These are phyloP conservation scores for Teratosphaeria pseudoeucalypti DNA, from an alignment of 2,329 filamentous ascomycete genomes.

Conservation along the genomic window DNA sequence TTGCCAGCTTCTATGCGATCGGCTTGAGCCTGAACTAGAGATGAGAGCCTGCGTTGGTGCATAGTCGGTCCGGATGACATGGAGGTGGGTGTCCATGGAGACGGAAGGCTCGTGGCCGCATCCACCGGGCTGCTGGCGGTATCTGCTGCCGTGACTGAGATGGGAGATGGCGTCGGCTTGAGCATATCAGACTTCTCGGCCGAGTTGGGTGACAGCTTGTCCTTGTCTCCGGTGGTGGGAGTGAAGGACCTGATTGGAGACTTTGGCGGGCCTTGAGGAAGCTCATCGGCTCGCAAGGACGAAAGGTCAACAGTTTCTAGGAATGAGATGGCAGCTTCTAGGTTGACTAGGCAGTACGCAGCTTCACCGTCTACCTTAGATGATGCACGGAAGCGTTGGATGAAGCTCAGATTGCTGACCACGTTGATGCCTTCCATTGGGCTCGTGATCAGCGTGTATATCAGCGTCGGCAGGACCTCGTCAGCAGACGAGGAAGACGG, in stretches of 20 bases:
- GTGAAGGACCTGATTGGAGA: constrained; percentile 34
- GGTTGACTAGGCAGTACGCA: constrained; percentile 89
- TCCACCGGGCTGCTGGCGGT: constrained; percentile 1
- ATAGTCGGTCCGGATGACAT: constrained; percentile 29
- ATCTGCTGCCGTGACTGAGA: constrained; percentile 15
- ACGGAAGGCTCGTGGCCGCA: constrained; percentile 11
- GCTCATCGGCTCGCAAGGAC: constrained; percentile 71
- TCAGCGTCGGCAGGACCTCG: constrained; percentile 92
- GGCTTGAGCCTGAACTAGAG: constrained; percentile 74
- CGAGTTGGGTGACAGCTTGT: constrained; percentile 24
- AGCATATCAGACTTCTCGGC: constrained; percentile 17
- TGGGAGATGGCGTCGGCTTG: constrained; percentile 24
- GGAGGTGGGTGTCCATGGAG: constrained; percentile 21
- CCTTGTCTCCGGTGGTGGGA: constrained; percentile 30
- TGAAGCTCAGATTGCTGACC: constrained; percentile 90
- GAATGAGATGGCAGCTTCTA: constrained; percentile 91
- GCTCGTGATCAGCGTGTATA: constrained; percentile 88
- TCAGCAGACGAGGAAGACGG: constrained; percentile 79
- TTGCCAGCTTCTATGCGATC: constrained; percentile 73
- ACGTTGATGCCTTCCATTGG: constrained; percentile 76
- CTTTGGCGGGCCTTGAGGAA: constrained; percentile 56
- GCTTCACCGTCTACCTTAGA: constrained; percentile 85
- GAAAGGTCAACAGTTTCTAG: constrained; percentile 90
- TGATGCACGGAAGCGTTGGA: constrained; percentile 80
- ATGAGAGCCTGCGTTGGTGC: constrained; percentile 70